Evolutionary conservation across 192 early-diverging fungal genomes (phyloP).

Genomic region (Coemansia sp.): DNA sequence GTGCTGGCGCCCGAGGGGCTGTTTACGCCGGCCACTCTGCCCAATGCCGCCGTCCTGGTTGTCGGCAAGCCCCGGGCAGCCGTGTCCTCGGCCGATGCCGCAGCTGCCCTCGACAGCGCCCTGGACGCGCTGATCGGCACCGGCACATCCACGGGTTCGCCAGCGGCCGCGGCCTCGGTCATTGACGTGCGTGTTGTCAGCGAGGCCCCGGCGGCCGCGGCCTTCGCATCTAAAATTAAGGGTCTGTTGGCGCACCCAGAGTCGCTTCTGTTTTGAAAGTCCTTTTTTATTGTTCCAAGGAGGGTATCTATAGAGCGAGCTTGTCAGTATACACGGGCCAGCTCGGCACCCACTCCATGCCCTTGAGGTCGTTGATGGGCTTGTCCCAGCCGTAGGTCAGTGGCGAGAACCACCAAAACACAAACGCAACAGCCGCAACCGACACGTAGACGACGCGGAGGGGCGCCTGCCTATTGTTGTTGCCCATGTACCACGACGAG

Average conservation of each 20-base stretch:
- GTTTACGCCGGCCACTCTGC: constrained; percentile 51
- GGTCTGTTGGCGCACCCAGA: constrained; percentile 36
- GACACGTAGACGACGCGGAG: not conserved
- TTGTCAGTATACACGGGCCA: constrained; percentile 37
- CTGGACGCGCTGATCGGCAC: constrained; percentile 30
- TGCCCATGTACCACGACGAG: constrained; percentile 21
- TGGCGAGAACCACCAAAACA: constrained; percentile 50
- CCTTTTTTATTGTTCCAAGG: not conserved
- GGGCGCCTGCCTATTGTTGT: not conserved
- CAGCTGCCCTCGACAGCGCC: constrained; percentile 16
- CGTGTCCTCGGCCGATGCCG: constrained; percentile 21
- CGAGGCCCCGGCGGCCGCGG: constrained; percentile 16
- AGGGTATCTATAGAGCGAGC: constrained; percentile 14
- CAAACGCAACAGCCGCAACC: not conserved
- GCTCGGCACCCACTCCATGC: constrained; percentile 35
- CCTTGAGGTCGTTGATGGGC: constrained; percentile 24
- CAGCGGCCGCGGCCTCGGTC: not conserved
- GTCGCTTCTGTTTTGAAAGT: constrained; percentile 6
- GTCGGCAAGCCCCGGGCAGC: constrained; percentile 48
- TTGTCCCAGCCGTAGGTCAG: constrained; percentile 42
- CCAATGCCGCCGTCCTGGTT: constrained; percentile 56
- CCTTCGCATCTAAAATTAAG: constrained; percentile 31
- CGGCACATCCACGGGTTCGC: not conserved
- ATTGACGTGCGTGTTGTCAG: constrained; percentile 29
- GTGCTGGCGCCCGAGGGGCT: constrained; percentile 26